phyloP scores from a whole-genome alignment of 2,329 filamentous ascomycete species.

The Dichotomopilus funicola region DNA sequence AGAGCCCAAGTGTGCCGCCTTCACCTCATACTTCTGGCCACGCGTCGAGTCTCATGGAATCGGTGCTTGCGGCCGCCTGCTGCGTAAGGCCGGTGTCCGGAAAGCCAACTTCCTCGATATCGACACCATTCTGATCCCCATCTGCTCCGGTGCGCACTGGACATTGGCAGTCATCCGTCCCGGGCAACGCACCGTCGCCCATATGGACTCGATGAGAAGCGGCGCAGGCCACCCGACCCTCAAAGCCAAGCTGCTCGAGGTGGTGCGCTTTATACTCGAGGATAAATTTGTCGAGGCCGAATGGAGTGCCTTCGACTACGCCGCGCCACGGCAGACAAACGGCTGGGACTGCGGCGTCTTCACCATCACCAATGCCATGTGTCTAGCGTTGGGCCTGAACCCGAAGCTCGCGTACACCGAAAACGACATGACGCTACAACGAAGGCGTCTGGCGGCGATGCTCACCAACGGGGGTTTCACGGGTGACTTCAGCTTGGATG shows the following conservation, averaged over 20 bases:
- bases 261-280: constrained; percentile 53
- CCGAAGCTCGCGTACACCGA: constrained; percentile 44
- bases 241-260: constrained; percentile 40
- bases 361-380: constrained; percentile 66
- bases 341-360: constrained; percentile 72
- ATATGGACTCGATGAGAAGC: constrained; percentile 58
- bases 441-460: constrained; percentile 56
- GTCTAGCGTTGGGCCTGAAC: constrained; percentile 47
- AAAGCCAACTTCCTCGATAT: constrained; percentile 58
- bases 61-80: constrained; percentile 44
- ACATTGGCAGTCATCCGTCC: constrained; percentile 63
- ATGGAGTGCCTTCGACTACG: constrained; percentile 50
- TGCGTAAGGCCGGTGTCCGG: constrained; percentile 50
- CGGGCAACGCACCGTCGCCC: constrained; percentile 52
- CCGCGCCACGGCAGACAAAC: constrained; percentile 56
- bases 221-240: constrained; percentile 35
- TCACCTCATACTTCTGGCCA: constrained; percentile 62
- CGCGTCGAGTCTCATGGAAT: constrained; percentile 44
- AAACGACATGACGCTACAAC: constrained; percentile 52
- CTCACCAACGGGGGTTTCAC: constrained; percentile 61
- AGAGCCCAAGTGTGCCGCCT: constrained; percentile 54
- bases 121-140: constrained; percentile 63
- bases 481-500: constrained; percentile 49
- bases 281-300: constrained; percentile 48
- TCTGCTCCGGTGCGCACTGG: constrained; percentile 63